Evolutionary conservation across 768 basidiomycete genomes (phyloP), one percentile per base, ranked within the genome.

Genomic region (Cubamyces sp.): DNA sequence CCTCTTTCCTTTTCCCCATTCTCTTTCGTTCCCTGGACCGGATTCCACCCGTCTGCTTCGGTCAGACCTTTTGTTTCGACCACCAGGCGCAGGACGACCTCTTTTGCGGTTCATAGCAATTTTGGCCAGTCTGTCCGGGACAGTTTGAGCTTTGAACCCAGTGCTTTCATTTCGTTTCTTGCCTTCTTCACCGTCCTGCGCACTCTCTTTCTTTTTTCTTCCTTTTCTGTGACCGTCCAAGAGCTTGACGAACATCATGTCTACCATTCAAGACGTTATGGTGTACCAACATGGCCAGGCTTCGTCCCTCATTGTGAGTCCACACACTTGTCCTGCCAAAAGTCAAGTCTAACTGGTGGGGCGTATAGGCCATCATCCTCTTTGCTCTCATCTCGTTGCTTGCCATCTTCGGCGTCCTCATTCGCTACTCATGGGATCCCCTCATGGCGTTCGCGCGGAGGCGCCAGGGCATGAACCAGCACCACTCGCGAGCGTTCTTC

Each of bases 331-430:
- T 34, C 34, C 4, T 5, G 34, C 9, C 1, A 9, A 9, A 30
- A 34, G 34, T 34, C 34, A 34, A 34, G 34, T 11, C 34, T 34
- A 34, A 34, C 9, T 9, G 4, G 34, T 34, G 34, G 6, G 34
- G 6, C 34, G 9, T 34, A 5, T 28, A 80, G 77, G 77, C 78
- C 56, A 78, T 85, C 61, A 79, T 81, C 59, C 73, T 75, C 21
- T 84, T 88, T 67, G 83, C 87, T 18, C 60, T 82, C 46, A 68
- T 87, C 30, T 86, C 87, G 9, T 73, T 83, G 19, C 57, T 84
- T 37, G 85, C 84, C 4, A 71, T 90, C 42, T 66, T 78, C 19
- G 81, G 81, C 15, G 80, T 88, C 52, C 76, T 75, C 57, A 57
- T 79, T 30, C 81, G 85, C 60, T 75, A 81, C 40, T 62, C 78